These are phyloP conservation scores for Hirschfeldia incana DNA, from an alignment of 345 rosid genomes.

Conservation along the genomic window DNA sequence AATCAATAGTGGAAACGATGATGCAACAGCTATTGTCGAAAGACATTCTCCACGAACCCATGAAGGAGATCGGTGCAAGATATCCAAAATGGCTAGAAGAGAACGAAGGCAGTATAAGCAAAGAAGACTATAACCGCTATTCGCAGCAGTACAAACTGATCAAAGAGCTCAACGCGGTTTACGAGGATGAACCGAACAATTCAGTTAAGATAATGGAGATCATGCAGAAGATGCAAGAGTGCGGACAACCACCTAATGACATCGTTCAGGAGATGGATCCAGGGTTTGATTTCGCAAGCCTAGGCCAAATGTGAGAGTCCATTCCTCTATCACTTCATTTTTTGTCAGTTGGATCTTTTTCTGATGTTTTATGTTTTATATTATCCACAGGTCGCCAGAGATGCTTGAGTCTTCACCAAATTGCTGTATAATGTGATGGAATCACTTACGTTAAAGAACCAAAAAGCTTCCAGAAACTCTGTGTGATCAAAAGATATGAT, in stretches of 20 bases:
- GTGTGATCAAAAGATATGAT: not conserved
- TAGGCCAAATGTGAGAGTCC: conserved; percentile 77
- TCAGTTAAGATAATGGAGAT: conserved; percentile 77
- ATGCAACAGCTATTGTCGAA: conserved; percentile 95
- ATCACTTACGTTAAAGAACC: not conserved
- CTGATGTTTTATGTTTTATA: conserved; percentile 1
- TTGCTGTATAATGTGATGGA: conserved; percentile 78
- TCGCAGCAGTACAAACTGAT: conserved; percentile 68
- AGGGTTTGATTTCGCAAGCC: conserved; percentile 70
- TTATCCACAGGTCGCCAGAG: conserved; percentile 59
- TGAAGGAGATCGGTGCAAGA: conserved; percentile 85
- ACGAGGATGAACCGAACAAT: conserved; percentile 71
- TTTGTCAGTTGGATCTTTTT: no score
- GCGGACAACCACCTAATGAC: conserved; percentile 96
- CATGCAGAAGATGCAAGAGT: conserved; percentile 99
- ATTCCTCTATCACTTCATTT: conserved; percentile 1
- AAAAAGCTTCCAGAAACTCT: not conserved
- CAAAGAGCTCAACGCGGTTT: conserved; percentile 69
- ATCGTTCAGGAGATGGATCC: conserved; percentile 90
- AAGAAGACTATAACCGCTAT: conserved; percentile 73
- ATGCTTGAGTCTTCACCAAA: conserved; percentile 70
- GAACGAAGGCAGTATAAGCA: conserved; percentile 58
- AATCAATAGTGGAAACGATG: conserved; percentile 90
- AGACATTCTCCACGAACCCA: conserved; percentile 89
- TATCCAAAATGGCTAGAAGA: conserved; percentile 91